Percentiles rank a stretch among this genome's conserved stretches.
Evolutionary conservation across 2,329 filamentous ascomycete genomes (phyloP).

Genomic region (Eutypella sp.): DNA sequence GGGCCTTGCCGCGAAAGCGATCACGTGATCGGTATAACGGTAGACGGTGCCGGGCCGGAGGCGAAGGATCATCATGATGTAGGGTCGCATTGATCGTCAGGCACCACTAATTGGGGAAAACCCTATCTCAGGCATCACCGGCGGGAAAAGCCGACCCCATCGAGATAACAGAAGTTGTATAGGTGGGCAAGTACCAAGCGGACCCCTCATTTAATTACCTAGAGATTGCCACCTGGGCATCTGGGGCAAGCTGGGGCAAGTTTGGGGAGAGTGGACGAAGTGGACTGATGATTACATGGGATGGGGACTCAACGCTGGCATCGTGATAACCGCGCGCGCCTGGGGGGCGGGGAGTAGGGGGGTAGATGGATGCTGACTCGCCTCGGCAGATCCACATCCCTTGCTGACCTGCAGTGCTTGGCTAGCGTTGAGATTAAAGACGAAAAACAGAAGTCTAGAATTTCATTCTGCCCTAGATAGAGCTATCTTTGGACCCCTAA

Average conservation of each 20-base stretch:
- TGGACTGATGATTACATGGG: neutral
- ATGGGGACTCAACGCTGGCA: too few relatives aligned
- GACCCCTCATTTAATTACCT: neutral
- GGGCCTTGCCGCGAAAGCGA: neutral
- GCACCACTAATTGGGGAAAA: neutral
- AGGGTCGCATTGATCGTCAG: neutral
- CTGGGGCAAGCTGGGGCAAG: neutral
- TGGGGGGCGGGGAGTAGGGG: too few relatives aligned
- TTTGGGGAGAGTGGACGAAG: neutral
- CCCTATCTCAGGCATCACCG: too few relatives aligned
- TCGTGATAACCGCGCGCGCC: too few relatives aligned
- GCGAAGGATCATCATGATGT: neutral
- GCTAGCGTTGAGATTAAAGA: neutral
- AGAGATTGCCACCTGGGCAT: neutral
- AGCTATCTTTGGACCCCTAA: neutral
- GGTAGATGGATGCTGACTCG: neutral
- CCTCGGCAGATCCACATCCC: too few relatives aligned
- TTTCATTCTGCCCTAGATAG: neutral
- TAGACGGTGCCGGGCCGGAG: neutral
- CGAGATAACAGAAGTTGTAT: neutral
- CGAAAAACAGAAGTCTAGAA: too few relatives aligned
- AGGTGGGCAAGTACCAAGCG: too few relatives aligned
- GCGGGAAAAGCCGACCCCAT: too few relatives aligned
- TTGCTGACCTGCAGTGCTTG: neutral
- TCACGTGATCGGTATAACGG: conserved; percentile 19